These are phyloP conservation scores for Elongisporangium prolatum DNA, from an alignment of 352 stramenopile species.

Conservation along the genomic window DNA sequence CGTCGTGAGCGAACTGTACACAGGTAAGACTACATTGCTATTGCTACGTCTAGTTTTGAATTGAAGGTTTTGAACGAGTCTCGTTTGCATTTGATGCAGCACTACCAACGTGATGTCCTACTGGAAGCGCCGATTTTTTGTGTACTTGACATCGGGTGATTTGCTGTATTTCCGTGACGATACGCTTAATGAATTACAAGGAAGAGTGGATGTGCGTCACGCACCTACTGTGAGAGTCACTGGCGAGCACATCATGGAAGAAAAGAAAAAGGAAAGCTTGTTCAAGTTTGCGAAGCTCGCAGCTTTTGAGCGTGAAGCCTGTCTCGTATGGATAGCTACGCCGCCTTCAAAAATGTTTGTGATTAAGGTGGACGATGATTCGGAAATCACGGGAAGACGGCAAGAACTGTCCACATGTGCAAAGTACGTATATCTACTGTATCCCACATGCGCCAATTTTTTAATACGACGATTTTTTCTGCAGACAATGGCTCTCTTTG, in stretches of 20 bases:
- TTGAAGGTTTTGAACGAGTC: no score
- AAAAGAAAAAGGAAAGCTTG: conserved; percentile 69
- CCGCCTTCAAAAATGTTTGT: conserved; percentile 85
- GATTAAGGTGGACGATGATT: conserved; percentile 66
- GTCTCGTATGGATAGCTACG: conserved; percentile 78
- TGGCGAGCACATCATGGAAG: conserved; percentile 64
- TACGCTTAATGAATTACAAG: conserved; percentile 61
- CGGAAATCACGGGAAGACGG: conserved; percentile 28
- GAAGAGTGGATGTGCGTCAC: conserved; percentile 71
- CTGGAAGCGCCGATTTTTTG: conserved; percentile 82
- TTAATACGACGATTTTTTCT: no score
- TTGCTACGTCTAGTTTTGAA: no score
- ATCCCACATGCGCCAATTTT: neutral
- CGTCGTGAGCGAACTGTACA: conserved; percentile 68
- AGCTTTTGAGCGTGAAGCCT: conserved; percentile 50
- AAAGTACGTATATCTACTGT: conserved; percentile 23
- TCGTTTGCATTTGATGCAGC: conserved; percentile 3
- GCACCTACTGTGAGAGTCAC: conserved; percentile 76
- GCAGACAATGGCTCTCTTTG: conserved; percentile 64
- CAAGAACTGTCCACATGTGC: conserved; percentile 58
- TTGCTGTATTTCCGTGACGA: conserved; percentile 80
- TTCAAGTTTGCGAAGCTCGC: conserved; percentile 71
- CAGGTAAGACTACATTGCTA: conserved; percentile 10
- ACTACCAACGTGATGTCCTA: conserved; percentile 80
- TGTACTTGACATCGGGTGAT: conserved; percentile 68